phyloP scores from a whole-genome alignment of 495 filamentous ascomycete species.

The Zalerion maritima region DNA sequence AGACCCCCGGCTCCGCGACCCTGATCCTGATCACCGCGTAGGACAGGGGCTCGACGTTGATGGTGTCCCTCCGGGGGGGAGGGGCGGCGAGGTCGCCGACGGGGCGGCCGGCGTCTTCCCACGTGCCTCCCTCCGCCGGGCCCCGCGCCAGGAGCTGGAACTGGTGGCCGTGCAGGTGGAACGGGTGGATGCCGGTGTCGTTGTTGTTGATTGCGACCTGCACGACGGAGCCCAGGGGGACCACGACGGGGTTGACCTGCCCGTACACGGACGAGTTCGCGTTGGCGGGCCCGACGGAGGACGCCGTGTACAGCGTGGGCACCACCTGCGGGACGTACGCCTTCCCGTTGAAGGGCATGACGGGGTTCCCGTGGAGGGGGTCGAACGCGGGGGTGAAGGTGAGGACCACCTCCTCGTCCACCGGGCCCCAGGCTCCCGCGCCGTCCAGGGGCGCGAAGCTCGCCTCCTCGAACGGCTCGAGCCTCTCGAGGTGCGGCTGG shows the following conservation, averaged over 20 bases:
- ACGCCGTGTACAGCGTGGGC: conserved; percentile 61
- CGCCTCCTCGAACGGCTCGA: conserved; percentile 51
- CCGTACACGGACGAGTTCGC: conserved; percentile 57
- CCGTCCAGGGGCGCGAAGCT: conserved; percentile 43
- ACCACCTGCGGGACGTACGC: conserved; percentile 63
- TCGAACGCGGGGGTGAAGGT: conserved; percentile 46
- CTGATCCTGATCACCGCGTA: conserved; percentile 43
- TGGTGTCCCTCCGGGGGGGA: conserved; percentile 42
- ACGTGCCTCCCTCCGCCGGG: conserved; percentile 22
- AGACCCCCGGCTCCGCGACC: conserved; percentile 61
- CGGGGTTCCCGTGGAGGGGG: conserved; percentile 37
- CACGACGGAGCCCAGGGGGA: conserved; percentile 49
- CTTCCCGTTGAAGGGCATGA: conserved; percentile 47
- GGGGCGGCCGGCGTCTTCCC: conserved; percentile 24
- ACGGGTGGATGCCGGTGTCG: conserved; percentile 44
- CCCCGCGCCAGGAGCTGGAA: conserved; percentile 56
- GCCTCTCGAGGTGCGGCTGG: conserved; percentile 32
- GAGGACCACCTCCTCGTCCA: conserved; percentile 39
- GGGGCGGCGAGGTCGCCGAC: conserved; percentile 25
- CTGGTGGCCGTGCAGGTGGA: conserved; percentile 56
- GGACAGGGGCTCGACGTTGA: conserved; percentile 37
- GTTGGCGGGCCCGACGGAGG: conserved; percentile 45
- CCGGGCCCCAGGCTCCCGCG: conserved; percentile 26
- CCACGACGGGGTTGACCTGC: conserved; percentile 51
- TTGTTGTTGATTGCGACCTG: conserved; percentile 73